Base-by-base conservation (phyloP, 345 rosid genomes). In the Citrus unshiu region DNA sequence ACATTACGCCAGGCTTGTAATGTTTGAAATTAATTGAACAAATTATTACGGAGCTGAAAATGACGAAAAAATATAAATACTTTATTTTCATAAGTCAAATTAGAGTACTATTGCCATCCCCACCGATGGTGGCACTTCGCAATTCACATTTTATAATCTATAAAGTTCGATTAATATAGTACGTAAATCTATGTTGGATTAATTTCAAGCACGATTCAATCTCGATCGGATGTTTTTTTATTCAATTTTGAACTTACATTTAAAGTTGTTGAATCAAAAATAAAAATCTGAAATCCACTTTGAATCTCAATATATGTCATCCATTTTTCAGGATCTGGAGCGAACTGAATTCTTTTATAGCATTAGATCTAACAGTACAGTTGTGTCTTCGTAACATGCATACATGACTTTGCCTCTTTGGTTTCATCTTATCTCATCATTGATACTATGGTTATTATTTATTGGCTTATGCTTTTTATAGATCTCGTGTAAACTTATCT, bases 11-110 rank as follows among this genome's bases (percentile, higher is more conserved):
- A 71, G 74, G 61, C 74, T 29, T 72, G 63, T 72, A 54, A 34
- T 0, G 12, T 30, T 27, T 54, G 9, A 25, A 56, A 25, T 56
- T 72, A 10, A 49, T 56, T 72, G 65, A 57, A 57, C 75, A 34
- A 72, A 72, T 72, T 72, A 72, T 72, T 72, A 72, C 65, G 25
- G 16, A 6, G 63, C 49, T 32, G 75, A 72, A 43, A 40, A 12
- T 14, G 14, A 16, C 14, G 9, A 27, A 0, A 3, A 13, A 13
- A 22, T 22, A 46, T 9, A 12, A 12, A 12, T 7, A 72, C 21
- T 10, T 9, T 22, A 54, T 30, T 3, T 34, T 57, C 49, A 1
- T 13, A 58, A 27, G 30, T 22, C 51, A 34, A 73, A 29, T 40
- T 2, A 46, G 6, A n/a, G 43, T 39, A 22, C 37, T 73, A 66